Evolutionary conservation across 2,329 filamentous ascomycete species (phyloP).

Genomic region (Thelonectria blattea): DNA sequence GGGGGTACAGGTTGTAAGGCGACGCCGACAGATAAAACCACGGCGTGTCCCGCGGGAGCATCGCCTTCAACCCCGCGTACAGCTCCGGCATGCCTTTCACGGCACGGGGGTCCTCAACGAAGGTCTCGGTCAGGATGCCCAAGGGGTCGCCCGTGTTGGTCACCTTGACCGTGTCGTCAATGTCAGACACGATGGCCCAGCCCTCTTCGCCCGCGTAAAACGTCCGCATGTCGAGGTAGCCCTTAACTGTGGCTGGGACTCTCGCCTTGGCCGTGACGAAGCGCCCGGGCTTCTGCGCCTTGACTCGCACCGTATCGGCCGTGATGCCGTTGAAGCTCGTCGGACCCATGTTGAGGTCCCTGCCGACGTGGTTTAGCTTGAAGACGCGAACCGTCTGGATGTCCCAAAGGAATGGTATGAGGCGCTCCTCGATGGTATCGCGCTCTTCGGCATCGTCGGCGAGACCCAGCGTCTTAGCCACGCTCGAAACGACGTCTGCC

Average conservation of each 20-base stretch:
- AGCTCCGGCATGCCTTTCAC: conserved; percentile 85
- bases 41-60: conserved; percentile 64
- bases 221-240: conserved; percentile 69
- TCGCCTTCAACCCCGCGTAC: conserved; percentile 68
- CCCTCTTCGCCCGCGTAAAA: conserved; percentile 77
- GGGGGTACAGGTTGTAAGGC: conserved; percentile 92
- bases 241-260: conserved; percentile 58
- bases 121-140: conserved; percentile 84
- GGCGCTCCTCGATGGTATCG: conserved; percentile 67
- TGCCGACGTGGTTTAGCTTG: conserved; percentile 62
- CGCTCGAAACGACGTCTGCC: conserved; percentile 70
- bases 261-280: conserved; percentile 54
- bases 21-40: conserved; percentile 96
- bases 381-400: conserved; percentile 74
- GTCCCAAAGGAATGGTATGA: conserved; percentile 80
- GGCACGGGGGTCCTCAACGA: conserved; percentile 74
- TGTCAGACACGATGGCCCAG: conserved; percentile 86
- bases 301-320: conserved; percentile 64
- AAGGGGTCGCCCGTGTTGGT: conserved; percentile 81
- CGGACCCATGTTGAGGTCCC: conserved; percentile 66
- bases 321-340: conserved; percentile 76
- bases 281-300: conserved; percentile 52
- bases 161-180: conserved; percentile 95
- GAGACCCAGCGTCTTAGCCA: conserved; percentile 73
- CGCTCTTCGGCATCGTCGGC: conserved; percentile 64